Conservation (phyloP, 306 rosid species). For the Boehmeria nivea region DNA sequence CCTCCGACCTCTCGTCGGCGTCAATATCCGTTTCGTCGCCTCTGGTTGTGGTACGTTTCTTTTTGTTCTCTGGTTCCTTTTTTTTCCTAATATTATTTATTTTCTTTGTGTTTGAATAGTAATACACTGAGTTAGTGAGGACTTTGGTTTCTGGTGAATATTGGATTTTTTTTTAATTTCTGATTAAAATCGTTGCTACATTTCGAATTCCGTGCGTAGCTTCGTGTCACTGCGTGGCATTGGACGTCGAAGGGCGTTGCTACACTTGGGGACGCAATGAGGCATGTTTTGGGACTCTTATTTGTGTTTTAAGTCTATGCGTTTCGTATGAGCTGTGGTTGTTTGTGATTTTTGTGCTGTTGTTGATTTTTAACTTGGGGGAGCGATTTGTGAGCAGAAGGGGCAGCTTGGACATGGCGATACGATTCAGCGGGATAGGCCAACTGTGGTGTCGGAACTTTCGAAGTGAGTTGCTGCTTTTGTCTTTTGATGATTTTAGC, state of each 20-base stretch:
- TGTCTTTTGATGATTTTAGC: background rate
- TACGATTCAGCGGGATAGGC: constrained; percentile 87
- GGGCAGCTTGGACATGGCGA: constrained; percentile 99
- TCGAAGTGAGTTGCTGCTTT: constrained; percentile 57
- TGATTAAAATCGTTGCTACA: no score
- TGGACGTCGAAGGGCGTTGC: constrained; percentile 94
- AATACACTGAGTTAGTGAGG: no score
- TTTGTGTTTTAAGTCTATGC: constrained; percentile 15
- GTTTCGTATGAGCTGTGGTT: background rate
- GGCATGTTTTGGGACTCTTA: constrained; percentile 30
- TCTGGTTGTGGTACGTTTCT: constrained; percentile 68
- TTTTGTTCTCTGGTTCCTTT: no score
- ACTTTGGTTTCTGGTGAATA: background rate
- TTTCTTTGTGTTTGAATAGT: background rate
- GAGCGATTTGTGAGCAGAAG: constrained; percentile 49
- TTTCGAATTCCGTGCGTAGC: constrained; percentile 31
- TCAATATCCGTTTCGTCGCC: constrained; percentile 74
- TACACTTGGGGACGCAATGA: constrained; percentile 99
- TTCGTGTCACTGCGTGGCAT: constrained; percentile 93
- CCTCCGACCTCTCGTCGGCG: constrained; percentile 75
- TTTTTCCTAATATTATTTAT: no score
- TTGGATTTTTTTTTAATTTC: background rate
- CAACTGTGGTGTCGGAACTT: constrained; percentile 90
- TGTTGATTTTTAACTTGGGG: constrained; percentile 14
- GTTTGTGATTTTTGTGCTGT: background rate